Conservation (phyloP, 176 grass and related monocot species). For the Chloris gayana region DNA sequence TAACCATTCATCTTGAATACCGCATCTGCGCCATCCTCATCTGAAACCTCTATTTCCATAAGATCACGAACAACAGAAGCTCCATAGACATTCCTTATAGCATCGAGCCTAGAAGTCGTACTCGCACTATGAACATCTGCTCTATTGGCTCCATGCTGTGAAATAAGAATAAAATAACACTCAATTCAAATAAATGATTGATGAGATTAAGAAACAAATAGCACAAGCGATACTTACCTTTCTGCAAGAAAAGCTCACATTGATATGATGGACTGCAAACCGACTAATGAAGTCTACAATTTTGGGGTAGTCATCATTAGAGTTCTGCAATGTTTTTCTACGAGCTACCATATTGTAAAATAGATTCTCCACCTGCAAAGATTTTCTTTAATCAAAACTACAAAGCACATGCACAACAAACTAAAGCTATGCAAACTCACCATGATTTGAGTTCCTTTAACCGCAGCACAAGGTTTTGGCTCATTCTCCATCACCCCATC, state of each 20-base stretch:
- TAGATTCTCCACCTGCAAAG: conserved; percentile 78
- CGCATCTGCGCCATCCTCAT: conserved; percentile 65
- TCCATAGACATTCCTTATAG: conserved; percentile 85
- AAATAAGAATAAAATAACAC: conserved; percentile 39
- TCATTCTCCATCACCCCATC: conserved; percentile 92
- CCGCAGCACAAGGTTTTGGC: conserved; percentile 89
- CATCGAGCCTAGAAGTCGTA: conserved; percentile 76
- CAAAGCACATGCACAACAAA: background rate
- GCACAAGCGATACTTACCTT: conserved; percentile 48
- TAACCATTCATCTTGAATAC: conserved; percentile 89
- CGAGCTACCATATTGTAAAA: conserved; percentile 96
- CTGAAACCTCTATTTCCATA: conserved; percentile 83
- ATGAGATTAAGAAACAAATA: conserved; percentile 17
- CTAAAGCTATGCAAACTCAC: conserved; percentile 39
- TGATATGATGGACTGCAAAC: conserved; percentile 85
- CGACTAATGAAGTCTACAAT: conserved; percentile 85
- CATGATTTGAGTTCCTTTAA: conserved; percentile 97
- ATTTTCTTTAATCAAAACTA: background rate
- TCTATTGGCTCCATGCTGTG: conserved; percentile 87
- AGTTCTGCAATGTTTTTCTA: conserved; percentile 87
- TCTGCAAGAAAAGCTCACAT: conserved; percentile 84
- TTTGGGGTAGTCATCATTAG: conserved; percentile 85
- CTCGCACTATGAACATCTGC: conserved; percentile 84
- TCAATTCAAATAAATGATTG: conserved; percentile 29
- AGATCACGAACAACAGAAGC: conserved; percentile 81